Evolutionary conservation across 805 yeast species (phyloP), one percentile per base, ranked within the genome.

Genomic region (Torulaspora microellipsoides): DNA sequence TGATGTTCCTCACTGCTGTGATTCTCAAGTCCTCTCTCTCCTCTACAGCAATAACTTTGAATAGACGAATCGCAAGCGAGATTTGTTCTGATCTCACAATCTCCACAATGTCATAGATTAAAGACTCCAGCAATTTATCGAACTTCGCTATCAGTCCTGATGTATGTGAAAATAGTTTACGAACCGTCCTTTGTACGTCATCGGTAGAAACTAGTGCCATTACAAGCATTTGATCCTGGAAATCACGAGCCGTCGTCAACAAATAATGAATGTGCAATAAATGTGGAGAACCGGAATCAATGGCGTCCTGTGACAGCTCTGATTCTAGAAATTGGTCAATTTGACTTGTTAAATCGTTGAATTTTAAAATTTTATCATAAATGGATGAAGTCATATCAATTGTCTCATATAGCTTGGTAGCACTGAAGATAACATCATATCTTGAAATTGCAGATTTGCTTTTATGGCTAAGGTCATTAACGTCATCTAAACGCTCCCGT

Each of bases 11-110:
- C 3, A 68, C 57, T 1, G 68, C 64, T 7, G 57, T 59, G 15
- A 70, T 72, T 40, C 81, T 80, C 47, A 80, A 62, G 57, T 93
- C 99, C 56, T 86, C 88, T 25, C 75, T 70, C 51, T 84, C 86
- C 63, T 93, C 99, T 50, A 69, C 73, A 50, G 89, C 95, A 34
- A 93, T 71, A 13, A 93, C 77, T 51, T 87, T 85, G 33, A 88
- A 80, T 36, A 85, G 61, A 41, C 90, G 78, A 30, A 81, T 80
- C 1, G 86, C 80, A 50, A 89, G 68, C 27, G 83, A 78, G 27
- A 67, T 64, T 58, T 90, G 87, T 0, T 79, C 84, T 14, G 76
- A 80, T 42, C 85, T 81, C 4, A 85, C 72, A 14, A 84, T 74
- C 61, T 89, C 97, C 8, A 88, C 78, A 30, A 88, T 55, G 40